These are phyloP conservation scores for Phragmites australis DNA, from an alignment of 176 grass and related monocot genomes.

Conservation along the genomic window DNA sequence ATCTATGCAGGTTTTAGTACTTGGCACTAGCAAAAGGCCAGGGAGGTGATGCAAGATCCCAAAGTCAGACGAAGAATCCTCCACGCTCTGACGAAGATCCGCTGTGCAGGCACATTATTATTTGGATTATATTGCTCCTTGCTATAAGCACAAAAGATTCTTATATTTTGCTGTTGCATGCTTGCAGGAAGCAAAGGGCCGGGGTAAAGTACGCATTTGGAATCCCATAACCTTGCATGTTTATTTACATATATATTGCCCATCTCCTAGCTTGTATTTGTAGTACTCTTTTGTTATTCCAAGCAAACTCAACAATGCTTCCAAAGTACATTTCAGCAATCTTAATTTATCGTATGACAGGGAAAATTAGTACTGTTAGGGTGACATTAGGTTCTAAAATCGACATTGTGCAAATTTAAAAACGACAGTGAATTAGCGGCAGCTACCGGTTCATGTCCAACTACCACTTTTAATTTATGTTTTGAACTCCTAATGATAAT, in stretches of 20 bases:
- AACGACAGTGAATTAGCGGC: too few relatives aligned
- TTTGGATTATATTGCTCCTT: too few relatives aligned
- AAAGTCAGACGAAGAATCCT: constrained; percentile 49
- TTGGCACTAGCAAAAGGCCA: constrained; percentile 1
- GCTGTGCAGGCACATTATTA: too few relatives aligned
- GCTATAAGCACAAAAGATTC: neutral
- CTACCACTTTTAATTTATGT: too few relatives aligned
- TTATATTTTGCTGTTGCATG: neutral
- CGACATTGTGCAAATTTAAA: too few relatives aligned
- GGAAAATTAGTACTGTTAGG: too few relatives aligned
- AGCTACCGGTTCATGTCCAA: too few relatives aligned
- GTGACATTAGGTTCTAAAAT: too few relatives aligned
- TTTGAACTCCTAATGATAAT: too few relatives aligned
- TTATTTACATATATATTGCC: neutral
- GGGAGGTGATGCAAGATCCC: constrained; percentile 13
- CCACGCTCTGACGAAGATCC: too few relatives aligned
- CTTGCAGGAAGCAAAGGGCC: neutral
- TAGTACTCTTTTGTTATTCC: neutral
- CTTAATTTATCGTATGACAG: neutral
- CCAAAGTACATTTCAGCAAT: neutral
- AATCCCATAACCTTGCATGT: neutral
- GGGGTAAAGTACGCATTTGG: too few relatives aligned
- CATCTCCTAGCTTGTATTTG: neutral
- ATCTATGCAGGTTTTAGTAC: neutral
- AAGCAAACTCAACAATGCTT: constrained; percentile 30